Base-by-base conservation (phyloP, 2,329 filamentous ascomycete genomes). In the Ophiostoma tasmaniense region DNA sequence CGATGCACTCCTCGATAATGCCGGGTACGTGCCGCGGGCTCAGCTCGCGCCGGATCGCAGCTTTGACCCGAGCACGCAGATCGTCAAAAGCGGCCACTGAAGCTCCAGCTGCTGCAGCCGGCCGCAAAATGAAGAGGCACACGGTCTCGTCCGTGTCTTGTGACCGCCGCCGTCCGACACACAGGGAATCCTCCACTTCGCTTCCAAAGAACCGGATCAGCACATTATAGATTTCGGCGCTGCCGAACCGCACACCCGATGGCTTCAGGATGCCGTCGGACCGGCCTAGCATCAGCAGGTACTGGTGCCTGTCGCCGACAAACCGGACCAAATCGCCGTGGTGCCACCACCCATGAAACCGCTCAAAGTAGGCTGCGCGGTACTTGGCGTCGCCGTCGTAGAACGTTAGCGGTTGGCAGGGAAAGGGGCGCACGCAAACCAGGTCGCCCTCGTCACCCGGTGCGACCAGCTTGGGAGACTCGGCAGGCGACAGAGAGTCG, bases 151-250 rank as follows among this genome's bases (percentile, higher is more conserved):
- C 93, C 0, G 82, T 81, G 75, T 97, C 93, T 3, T 84, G 82
- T 67, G 86, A 82, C 22, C 87, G 85, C 69, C 93, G 82, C 2
- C 92, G 84, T 0, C 95, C 94, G 45, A 98, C 88, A 75, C 94
- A 98, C 1, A 98, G 83, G 0, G 92, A 91, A 74, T 99, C 94
- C 70, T 92, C 89, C 22, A 98, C 82, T 69, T 94, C 86, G 13
- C 84, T 80, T 0, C 88, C 85, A 74, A 97, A 97, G 78, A 93
- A 90, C 73, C 91, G 88, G 1, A 95, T 86, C 35, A 98, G 81
- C n/a, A 97, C 84, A 76, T 97, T 97, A 79, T 98, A 98, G 25
- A 99, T 97, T 81, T 99, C 95, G 0, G 94, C 93, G 39, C 89
- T 93, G 4, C 94, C 94, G 76, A 99, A 98, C 0, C 94, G 84